Evolutionary conservation across 2,329 filamentous ascomycete species (phyloP).

Genomic region (Calonectria leucothoes): DNA sequence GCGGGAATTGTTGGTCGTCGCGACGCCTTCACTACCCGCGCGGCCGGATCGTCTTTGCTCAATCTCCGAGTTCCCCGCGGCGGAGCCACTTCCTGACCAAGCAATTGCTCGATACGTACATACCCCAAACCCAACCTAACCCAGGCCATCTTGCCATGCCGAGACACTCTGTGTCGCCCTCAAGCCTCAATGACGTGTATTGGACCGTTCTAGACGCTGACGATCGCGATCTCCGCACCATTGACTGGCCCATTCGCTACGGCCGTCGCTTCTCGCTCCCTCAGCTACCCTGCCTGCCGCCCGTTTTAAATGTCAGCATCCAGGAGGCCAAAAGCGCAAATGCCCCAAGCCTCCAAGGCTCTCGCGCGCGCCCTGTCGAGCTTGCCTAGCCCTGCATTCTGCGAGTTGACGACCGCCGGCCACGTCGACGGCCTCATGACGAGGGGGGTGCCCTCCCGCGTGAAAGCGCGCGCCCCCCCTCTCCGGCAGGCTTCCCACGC

Average conservation of each 20-base stretch:
- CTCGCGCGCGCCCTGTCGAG: neutral
- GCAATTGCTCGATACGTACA: neutral
- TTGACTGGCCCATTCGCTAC: conserved; percentile 14
- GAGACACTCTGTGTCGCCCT: conserved; percentile 21
- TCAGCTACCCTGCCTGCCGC: conserved; percentile 14
- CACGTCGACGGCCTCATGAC: conserved; percentile 25
- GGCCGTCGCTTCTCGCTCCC: conserved; percentile 19
- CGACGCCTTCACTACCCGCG: neutral
- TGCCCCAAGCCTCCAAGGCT: neutral
- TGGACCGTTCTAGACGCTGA: conserved; percentile 42
- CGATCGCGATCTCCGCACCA: conserved; percentile 33
- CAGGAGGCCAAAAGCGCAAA: neutral
- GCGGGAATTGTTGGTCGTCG: conserved; percentile 7
- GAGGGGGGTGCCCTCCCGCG: conserved; percentile 3
- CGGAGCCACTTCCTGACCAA: neutral
- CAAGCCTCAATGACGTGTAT: conserved; percentile 39
- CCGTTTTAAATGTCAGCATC: conserved; percentile 15
- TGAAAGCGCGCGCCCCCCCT: neutral
- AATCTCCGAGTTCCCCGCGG: conserved; percentile 25
- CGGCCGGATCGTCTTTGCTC: conserved; percentile 13
- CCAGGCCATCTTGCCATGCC: conserved; percentile 3
- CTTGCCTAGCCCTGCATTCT: conserved; percentile 9
- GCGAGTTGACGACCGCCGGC: conserved; percentile 11
- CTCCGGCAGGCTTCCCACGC: neutral
- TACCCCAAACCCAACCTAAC: neutral